A percentile compares a stretch with the other conserved stretches of the same genome.
phyloP scores from a whole-genome alignment of 192 early-diverging fungal species.

The Linnemannia hyalina region DNA sequence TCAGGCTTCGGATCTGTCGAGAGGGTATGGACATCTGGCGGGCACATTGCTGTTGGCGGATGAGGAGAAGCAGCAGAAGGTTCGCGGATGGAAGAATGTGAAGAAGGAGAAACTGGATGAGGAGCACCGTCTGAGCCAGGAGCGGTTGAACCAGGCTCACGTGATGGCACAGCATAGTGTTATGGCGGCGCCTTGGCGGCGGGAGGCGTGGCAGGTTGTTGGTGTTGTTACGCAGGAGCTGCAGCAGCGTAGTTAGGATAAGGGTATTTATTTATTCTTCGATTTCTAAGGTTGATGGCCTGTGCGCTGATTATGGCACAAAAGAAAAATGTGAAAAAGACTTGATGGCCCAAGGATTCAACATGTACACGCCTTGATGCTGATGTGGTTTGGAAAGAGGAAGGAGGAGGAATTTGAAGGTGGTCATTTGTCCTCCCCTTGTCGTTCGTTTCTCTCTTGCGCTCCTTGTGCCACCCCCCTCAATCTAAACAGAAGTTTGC shows the following conservation, averaged over 20 bases:
- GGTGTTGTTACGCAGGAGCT: slow-evolving; percentile 26
- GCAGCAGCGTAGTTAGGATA: not conserved
- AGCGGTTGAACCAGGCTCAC: slow-evolving; percentile 16
- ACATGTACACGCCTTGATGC: too few species aligned
- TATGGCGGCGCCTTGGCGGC: slow-evolving; percentile 62
- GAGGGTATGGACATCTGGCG: slow-evolving; percentile 56
- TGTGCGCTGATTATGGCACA: too few species aligned
- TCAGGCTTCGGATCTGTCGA: slow-evolving; percentile 41
- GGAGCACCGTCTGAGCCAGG: slow-evolving; percentile 33
- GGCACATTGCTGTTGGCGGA: slow-evolving; percentile 47
- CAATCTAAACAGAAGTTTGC: too few species aligned
- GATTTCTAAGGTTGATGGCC: too few species aligned
- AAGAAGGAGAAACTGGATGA: slow-evolving; percentile 52
- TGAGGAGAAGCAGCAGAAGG: slow-evolving; percentile 37
- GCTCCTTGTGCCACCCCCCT: too few species aligned
- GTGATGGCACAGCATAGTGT: slow-evolving; percentile 56
- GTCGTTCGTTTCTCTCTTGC: too few species aligned
- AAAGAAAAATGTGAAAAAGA: too few species aligned
- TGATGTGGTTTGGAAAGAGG: too few species aligned
- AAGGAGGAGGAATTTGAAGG: too few species aligned
- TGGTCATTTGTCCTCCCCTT: too few species aligned
- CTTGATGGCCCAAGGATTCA: too few species aligned
- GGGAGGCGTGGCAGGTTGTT: slow-evolving; percentile 58
- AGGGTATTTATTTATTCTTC: too few species aligned
- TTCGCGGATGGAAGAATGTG: slow-evolving; percentile 35